These are phyloP conservation scores for Malassezia sp. DNA, from an alignment of 1,284 basidiomycete genomes.

Conservation along the genomic window DNA sequence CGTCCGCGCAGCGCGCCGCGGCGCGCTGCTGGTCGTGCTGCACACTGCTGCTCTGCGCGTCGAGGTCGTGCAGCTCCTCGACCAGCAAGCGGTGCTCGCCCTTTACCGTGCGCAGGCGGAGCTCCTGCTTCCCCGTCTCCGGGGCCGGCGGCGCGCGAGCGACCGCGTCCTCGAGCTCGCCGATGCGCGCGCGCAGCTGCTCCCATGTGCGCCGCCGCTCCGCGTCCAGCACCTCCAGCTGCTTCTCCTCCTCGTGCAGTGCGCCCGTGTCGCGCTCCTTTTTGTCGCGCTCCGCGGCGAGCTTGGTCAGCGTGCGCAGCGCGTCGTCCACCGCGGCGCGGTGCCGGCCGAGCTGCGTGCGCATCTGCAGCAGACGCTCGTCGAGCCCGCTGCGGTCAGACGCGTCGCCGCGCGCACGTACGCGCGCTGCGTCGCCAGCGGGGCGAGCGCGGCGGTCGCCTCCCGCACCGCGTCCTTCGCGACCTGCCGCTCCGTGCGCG, in stretches of 20 bases:
- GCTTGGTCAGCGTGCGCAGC: constrained; percentile 10
- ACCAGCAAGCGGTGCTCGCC: constrained; percentile 13
- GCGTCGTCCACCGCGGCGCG: constrained; percentile 14
- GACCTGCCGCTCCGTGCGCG: constrained; percentile 5
- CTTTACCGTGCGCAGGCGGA: constrained; percentile 9
- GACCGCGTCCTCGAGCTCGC: constrained; percentile 17
- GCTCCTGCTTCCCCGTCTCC: constrained; percentile 18
- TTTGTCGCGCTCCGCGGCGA: constrained; percentile 17
- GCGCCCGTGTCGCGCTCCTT: constrained; percentile 19
- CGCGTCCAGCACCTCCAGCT: constrained; percentile 18
- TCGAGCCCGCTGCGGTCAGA: constrained; percentile 7
- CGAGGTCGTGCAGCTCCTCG: constrained; percentile 17
- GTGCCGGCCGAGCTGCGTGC: constrained; percentile 9
- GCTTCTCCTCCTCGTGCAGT: constrained; percentile 18
- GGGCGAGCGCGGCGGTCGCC: neutral
- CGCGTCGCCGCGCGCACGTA: neutral
- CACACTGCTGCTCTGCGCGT: constrained; percentile 15
- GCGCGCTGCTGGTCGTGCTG: constrained; percentile 15
- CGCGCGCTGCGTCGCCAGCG: constrained; percentile 6
- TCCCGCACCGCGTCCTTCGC: constrained; percentile 8
- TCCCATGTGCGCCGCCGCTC: constrained; percentile 20
- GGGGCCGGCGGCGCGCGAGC: constrained; percentile 17
- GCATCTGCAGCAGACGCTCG: constrained; percentile 15
- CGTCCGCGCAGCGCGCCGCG: constrained; percentile 19
- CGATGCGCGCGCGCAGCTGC: constrained; percentile 20